These are phyloP conservation scores for Yamadazyma dushanensis DNA, from an alignment of 1,139 yeast genomes.

Conservation along the genomic window DNA sequence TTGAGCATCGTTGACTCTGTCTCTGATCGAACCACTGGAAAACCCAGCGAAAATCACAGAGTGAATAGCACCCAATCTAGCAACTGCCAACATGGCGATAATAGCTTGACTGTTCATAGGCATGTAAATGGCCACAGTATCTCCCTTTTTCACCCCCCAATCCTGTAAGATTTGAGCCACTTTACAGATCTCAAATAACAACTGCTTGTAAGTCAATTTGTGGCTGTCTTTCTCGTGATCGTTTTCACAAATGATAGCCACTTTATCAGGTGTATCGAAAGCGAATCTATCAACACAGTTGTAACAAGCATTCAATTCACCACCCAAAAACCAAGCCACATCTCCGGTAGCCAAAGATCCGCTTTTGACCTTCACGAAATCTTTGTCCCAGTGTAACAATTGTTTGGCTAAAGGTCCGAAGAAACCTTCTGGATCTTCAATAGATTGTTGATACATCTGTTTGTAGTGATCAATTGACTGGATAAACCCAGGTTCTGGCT, in stretches of 20 bases:
- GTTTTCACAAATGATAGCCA: slow-evolving; percentile 92
- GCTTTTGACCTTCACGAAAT: slow-evolving; percentile 67
- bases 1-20: slow-evolving; percentile 76
- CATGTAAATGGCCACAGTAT: slow-evolving; percentile 80
- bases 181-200: slow-evolving; percentile 81
- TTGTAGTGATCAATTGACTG: slow-evolving; percentile 66
- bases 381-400: slow-evolving; percentile 80
- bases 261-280: slow-evolving; percentile 77
- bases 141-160: slow-evolving; percentile 88
- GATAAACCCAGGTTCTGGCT: slow-evolving; percentile 57
- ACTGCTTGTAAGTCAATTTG: slow-evolving; percentile 79
- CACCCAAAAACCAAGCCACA: slow-evolving; percentile 90
- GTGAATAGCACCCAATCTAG: slow-evolving; percentile 78
- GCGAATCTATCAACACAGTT: slow-evolving; percentile 98
- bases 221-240: slow-evolving; percentile 82
- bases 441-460: slow-evolving; percentile 71
- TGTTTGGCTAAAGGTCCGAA: slow-evolving; percentile 83
- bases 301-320: slow-evolving; percentile 89
- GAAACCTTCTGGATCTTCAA: slow-evolving; percentile 78
- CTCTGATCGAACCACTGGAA: slow-evolving; percentile 71
- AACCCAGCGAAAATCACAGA: slow-evolving; percentile 87
- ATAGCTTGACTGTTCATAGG: slow-evolving; percentile 88
- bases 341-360: slow-evolving; percentile 82
- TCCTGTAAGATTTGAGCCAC: slow-evolving; percentile 83
- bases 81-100: slow-evolving; percentile 69